Base-by-base conservation (phyloP, 352 stramenopile genomes). In the Phytopythium boreale region DNA sequence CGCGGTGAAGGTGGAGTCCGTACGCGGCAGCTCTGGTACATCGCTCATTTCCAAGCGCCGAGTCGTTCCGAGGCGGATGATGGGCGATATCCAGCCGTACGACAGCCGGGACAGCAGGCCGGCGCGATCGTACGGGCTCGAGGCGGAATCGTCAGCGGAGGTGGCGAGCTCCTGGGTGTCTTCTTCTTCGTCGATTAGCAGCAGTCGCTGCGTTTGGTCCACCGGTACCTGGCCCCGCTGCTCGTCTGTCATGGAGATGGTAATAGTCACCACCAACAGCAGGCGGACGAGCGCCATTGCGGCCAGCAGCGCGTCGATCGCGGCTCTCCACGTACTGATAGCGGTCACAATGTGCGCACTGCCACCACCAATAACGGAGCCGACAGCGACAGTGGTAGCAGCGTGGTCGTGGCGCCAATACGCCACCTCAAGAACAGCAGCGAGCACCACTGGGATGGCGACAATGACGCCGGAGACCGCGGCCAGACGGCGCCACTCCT, bases 61-160 rank as follows among this genome's bases (percentile, higher is more conserved):
- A n/a, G 60, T 49, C 29, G 73, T 71, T 0, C 84, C 78, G 20
- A 92, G 61, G 7, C 50, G 7, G 56, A 95, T 84, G 41, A 92
- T 75, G 12, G 82, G 84, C 19, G 84, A 77, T 44, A 93, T 76
- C 83, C 84, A 93, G 36, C 63, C 31, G 57, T 88, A 93, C 46
- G 81, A 80, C n/a, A 92, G 59, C 19, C 80, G 80, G 19, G 83
- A 90, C 36, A 88, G 43, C 57, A 74, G 79, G 9, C 73, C 72
- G 2, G 82, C 80, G 17, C 61, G 67, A 52, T 93, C 84, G 37
- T 92, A 78, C 12, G 79, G 76, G 34, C 67, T 89, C 22, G 41
- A 27, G 4, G 17, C 19, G 24, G 22, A 50, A 11, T 20, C 24
- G 6, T 51, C 56, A 20, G 5, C 46, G 22, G 22, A 10, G 22